Conservation (phyloP, 371 early-diverging fungal genomes). For the Haplosporangium sp. region DNA sequence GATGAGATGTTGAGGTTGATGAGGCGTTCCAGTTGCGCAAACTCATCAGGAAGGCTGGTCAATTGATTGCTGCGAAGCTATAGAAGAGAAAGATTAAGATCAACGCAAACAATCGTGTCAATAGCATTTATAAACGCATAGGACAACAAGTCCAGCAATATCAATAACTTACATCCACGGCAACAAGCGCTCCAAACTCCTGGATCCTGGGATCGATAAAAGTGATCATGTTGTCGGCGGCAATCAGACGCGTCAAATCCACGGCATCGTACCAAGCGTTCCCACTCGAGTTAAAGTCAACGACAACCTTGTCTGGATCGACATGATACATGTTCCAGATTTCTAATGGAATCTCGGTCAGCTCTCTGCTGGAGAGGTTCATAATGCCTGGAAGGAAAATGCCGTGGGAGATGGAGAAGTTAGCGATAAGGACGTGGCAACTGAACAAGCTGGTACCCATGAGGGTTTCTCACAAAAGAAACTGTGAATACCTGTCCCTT, state of each 20-base stretch:
- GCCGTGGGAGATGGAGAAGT: background rate
- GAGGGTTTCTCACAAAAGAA: no score
- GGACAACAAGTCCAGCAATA: background rate
- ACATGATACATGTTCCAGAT: constrained; percentile 75
- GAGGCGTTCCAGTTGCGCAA: constrained; percentile 59
- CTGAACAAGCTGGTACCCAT: background rate
- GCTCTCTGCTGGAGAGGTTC: constrained; percentile 73
- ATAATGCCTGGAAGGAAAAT: constrained; percentile 62
- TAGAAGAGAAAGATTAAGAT: background rate
- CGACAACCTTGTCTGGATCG: constrained; percentile 65
- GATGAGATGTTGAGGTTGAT: constrained; percentile 60
- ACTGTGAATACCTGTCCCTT: constrained; percentile 36
- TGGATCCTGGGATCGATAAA: constrained; percentile 70
- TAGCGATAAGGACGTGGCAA: background rate
- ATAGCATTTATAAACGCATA: background rate
- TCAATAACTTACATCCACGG: constrained; percentile 69
- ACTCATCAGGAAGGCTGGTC: constrained; percentile 58
- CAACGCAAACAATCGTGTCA: background rate
- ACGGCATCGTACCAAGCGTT: constrained; percentile 73
- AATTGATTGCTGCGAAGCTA: constrained; percentile 71
- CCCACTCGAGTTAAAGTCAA: constrained; percentile 64
- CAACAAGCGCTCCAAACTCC: constrained; percentile 70
- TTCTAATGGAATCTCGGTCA: constrained; percentile 72
- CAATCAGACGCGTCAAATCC: constrained; percentile 73
- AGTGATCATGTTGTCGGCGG: constrained; percentile 74